These are phyloP conservation scores for Phylloporus sp. DNA, from an alignment of 1,284 basidiomycete species.

Conservation along the genomic window DNA sequence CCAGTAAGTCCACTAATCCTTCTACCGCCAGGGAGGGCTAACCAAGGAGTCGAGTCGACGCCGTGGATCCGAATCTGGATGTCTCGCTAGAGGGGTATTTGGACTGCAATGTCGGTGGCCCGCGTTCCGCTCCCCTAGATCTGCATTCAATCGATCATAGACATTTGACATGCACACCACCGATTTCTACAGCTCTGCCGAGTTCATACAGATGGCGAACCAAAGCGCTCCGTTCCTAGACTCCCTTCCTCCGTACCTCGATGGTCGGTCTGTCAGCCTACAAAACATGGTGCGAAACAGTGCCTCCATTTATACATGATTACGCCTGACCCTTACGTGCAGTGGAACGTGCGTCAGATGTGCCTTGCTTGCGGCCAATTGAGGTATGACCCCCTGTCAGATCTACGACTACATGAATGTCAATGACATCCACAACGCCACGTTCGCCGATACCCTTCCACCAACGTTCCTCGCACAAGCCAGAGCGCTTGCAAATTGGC, in stretches of 20 bases:
- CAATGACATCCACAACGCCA: slow-evolving; percentile 72
- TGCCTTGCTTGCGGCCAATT: background rate
- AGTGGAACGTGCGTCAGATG: slow-evolving; percentile 67
- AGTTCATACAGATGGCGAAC: slow-evolving; percentile 60
- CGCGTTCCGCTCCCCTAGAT: background rate
- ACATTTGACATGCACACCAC: slow-evolving; percentile 60
- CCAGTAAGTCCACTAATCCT: slow-evolving; percentile 58
- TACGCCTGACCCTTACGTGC: slow-evolving; percentile 13
- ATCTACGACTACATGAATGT: slow-evolving; percentile 82
- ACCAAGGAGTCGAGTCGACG: slow-evolving; percentile 61
- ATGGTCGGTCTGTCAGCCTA: slow-evolving; percentile 62
- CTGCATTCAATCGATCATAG: slow-evolving; percentile 40
- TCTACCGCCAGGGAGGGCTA: slow-evolving; percentile 20
- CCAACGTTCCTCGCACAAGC: slow-evolving; percentile 65
- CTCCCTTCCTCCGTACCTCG: slow-evolving; percentile 62
- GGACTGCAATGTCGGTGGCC: slow-evolving; percentile 58
- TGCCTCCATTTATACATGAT: background rate
- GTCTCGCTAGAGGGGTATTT: slow-evolving; percentile 72
- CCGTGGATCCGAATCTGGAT: slow-evolving; percentile 67
- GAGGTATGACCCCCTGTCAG: slow-evolving; percentile 40
- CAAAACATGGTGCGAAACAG: slow-evolving; percentile 65
- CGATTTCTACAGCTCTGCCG: slow-evolving; percentile 58
- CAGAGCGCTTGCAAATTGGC: slow-evolving; percentile 74
- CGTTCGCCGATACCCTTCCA: slow-evolving; percentile 62
- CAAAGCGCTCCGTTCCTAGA: slow-evolving; percentile 65